phyloP scores from a whole-genome alignment of 2,329 filamentous ascomycete genomes.

The Aspergillus sclerotialis region DNA sequence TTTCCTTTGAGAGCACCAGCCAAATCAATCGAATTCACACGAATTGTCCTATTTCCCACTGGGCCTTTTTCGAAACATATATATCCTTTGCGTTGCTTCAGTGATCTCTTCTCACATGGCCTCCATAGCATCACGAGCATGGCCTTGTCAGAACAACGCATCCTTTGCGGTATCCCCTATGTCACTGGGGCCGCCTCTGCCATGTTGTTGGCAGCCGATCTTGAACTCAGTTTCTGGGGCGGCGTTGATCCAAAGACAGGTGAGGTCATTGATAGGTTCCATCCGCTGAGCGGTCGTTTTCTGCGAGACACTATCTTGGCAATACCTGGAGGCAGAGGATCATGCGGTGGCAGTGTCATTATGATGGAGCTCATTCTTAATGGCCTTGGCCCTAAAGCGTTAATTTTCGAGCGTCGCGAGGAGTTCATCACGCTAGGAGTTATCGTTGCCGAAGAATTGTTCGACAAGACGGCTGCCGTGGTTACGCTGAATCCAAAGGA shows the following conservation, averaged over 20 bases:
- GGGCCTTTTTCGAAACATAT: too few relatives aligned
- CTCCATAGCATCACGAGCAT: too few relatives aligned
- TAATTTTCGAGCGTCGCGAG: conserved; percentile 38
- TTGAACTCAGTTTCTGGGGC: conserved; percentile 41
- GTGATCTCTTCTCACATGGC: too few relatives aligned
- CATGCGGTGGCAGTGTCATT: conserved; percentile 40
- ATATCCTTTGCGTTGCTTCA: too few relatives aligned
- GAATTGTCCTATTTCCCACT: too few relatives aligned
- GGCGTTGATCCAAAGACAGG: conserved; percentile 37
- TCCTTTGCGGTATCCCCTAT: too few relatives aligned
- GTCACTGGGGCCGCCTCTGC: conserved; percentile 15
- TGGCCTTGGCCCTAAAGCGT: conserved; percentile 28
- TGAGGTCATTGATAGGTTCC: conserved; percentile 38
- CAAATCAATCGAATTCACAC: too few relatives aligned
- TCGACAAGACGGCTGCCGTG: conserved; percentile 35
- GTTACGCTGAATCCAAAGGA: conserved; percentile 19
- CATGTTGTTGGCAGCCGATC: conserved; percentile 23
- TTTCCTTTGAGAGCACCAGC: too few relatives aligned
- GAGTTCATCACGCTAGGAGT: conserved; percentile 41
- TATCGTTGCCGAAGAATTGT: conserved; percentile 37
- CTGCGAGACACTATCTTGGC: too few relatives aligned
- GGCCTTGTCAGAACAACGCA: too few relatives aligned
- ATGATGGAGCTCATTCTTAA: conserved; percentile 42
- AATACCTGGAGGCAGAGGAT: conserved; percentile 42
- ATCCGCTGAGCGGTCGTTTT: conserved; percentile 31